Percentiles rank a stretch among this genome's conserved stretches.
phyloP scores from a whole-genome alignment of 2,329 filamentous ascomycete species.

The Emergomyces orientalis region DNA sequence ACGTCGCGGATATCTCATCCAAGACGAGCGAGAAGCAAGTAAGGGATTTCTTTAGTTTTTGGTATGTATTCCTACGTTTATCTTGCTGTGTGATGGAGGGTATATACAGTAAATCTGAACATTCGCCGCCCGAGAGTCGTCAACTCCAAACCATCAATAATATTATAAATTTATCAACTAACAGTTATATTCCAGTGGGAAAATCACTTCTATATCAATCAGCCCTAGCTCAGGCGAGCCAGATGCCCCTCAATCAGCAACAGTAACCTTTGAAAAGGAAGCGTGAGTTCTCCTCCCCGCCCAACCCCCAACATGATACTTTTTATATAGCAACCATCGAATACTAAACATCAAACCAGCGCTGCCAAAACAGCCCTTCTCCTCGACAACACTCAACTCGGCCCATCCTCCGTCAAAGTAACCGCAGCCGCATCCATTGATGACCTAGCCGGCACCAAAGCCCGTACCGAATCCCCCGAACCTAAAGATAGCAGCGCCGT shows the following conservation, averaged over 20 bases:
- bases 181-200: conserved; percentile 55
- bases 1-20: conserved; percentile 80
- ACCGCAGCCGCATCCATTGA: conserved; percentile 59
- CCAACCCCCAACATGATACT: background rate
- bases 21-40: conserved; percentile 84
- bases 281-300: conserved; percentile 45
- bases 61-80: conserved; percentile 45
- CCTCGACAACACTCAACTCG: conserved; percentile 92
- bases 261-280: conserved; percentile 94
- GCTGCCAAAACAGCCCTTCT: conserved; percentile 95
- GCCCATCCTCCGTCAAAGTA: conserved; percentile 66
- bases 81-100: too few species aligned
- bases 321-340: background rate
- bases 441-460: conserved; percentile 52
- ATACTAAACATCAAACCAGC: conserved; percentile 20
- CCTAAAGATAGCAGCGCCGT: conserved; percentile 36
- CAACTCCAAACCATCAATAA: too few species aligned
- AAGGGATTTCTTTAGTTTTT: conserved; percentile 94
- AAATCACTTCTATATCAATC: conserved; percentile 76
- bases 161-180: conserved; percentile 11
- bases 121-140: background rate
- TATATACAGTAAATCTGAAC: background rate
- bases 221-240: conserved; percentile 46
- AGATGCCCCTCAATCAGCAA: conserved; percentile 66
- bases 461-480: conserved; percentile 42